Conservation (phyloP, 73 alveolate species). For the Paramecium caudatum region DNA sequence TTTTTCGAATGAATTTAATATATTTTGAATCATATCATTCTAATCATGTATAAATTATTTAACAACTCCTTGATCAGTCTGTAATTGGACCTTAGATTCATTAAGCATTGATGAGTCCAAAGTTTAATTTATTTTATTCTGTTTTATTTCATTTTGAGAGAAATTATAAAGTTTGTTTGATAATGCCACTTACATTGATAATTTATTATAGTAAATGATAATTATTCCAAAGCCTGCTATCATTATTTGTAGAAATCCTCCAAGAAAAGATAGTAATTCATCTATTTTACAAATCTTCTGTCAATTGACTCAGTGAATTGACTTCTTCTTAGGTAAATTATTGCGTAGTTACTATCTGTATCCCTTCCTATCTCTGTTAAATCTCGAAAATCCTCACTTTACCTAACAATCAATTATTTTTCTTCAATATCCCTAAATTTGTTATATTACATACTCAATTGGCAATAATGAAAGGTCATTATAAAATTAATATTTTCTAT, state of each 20-base stretch:
- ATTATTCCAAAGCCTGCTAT: not conserved
- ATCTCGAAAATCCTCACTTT: not conserved
- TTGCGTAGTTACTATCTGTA: not conserved
- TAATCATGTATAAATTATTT: no score
- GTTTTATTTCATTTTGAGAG: not conserved
- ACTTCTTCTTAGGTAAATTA: constrained; percentile 41
- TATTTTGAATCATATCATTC: no score
- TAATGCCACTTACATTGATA: not conserved
- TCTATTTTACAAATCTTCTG: constrained; percentile 23
- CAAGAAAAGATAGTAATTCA: constrained; percentile 1
- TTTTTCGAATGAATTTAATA: not conserved
- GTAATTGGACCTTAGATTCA: not conserved
- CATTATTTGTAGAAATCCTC: constrained; percentile 38
- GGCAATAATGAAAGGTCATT: constrained; percentile 25
- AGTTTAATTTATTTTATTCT: not conserved
- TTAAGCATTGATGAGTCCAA: not conserved
- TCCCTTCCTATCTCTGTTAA: constrained; percentile 42
- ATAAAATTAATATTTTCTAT: not conserved
- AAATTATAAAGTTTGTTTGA: constrained; percentile 33
- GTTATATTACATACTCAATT: not conserved
- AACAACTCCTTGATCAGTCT: not conserved
- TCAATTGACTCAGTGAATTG: not conserved
- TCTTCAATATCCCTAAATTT: not conserved
- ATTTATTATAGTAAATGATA: constrained; percentile 10
- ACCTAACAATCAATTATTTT: not conserved